These are phyloP conservation scores for Chlamydomonas sphaeroides DNA, from an alignment of 139 green algal genomes.

Conservation along the genomic window DNA sequence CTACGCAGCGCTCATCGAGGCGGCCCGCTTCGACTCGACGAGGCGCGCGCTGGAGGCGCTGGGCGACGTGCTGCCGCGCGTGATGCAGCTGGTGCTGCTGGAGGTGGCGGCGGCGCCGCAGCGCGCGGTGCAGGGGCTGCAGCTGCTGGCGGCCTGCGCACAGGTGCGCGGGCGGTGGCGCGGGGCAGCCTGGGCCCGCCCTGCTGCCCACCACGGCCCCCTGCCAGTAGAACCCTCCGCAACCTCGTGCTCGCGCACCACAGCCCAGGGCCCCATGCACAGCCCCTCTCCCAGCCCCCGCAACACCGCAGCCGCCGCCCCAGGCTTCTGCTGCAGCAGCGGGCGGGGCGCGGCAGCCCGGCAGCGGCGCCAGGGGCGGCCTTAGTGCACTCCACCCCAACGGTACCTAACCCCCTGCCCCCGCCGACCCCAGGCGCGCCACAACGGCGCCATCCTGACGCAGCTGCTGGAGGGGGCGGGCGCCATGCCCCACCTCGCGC, in stretches of 20 bases:
- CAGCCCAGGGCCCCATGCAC: too few relatives aligned
- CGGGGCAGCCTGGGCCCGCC: neutral
- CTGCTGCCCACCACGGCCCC: too few relatives aligned
- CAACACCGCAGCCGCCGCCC: too few relatives aligned
- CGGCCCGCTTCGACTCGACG: slow-evolving; percentile 43
- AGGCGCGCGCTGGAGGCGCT: slow-evolving; percentile 39
- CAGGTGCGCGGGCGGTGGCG: slow-evolving; percentile 21
- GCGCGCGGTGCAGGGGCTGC: slow-evolving; percentile 38
- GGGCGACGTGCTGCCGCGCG: slow-evolving; percentile 7
- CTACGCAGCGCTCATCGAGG: slow-evolving; percentile 52
- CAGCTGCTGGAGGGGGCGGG: slow-evolving; percentile 42
- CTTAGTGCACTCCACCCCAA: too few relatives aligned
- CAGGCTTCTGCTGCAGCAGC: too few relatives aligned
- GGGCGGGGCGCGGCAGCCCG: too few relatives aligned
- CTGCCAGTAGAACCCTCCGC: too few relatives aligned
- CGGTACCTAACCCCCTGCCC: too few relatives aligned
- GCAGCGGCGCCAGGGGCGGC: too few relatives aligned
- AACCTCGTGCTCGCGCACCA: too few relatives aligned
- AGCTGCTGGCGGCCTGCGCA: slow-evolving; percentile 49
- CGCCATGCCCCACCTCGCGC: slow-evolving; percentile 15
- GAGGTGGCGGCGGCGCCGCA: slow-evolving; percentile 16
- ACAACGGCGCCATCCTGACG: slow-evolving; percentile 33
- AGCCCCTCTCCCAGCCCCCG: too few relatives aligned
- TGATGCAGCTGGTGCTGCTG: slow-evolving; percentile 50
- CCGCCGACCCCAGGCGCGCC: slow-evolving; percentile 37